Percentiles rank a stretch among this genome's conserved stretches.
phyloP scores from a whole-genome alignment of 805 yeast genomes.

The Starmerella cellae region DNA sequence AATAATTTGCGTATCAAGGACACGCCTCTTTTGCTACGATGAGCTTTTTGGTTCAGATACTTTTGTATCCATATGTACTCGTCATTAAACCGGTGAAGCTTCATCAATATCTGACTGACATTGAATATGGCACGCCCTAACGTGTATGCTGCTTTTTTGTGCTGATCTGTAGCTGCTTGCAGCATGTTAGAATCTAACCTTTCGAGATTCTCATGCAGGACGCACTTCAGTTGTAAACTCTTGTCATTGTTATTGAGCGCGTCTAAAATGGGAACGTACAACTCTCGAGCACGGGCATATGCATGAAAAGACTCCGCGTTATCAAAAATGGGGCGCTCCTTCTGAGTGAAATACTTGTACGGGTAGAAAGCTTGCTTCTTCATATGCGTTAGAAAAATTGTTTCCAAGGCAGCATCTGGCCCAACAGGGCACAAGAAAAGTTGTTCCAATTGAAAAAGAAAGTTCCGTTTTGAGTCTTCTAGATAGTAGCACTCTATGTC shows the following conservation, averaged over 20 bases:
- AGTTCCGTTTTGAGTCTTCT: slow-evolving; percentile 1
- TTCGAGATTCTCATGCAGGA: not conserved
- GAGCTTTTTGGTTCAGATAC: slow-evolving; percentile 17
- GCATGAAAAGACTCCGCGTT: slow-evolving; percentile 11
- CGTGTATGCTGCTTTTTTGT: slow-evolving; percentile 17
- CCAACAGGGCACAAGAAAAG: slow-evolving; percentile 20
- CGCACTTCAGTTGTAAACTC: not conserved
- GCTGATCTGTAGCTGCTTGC: not conserved
- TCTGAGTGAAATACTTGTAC: slow-evolving; percentile 18
- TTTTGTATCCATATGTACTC: slow-evolving; percentile 20
- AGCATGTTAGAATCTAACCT: not conserved
- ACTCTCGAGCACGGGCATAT: slow-evolving; percentile 17
- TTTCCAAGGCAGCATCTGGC: slow-evolving; percentile 18
- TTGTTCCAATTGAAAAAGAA: slow-evolving; percentile 14
- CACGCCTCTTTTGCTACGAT: slow-evolving; percentile 18
- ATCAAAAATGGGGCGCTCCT: slow-evolving; percentile 19
- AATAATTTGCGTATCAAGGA: slow-evolving; percentile 21
- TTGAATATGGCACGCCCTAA: slow-evolving; percentile 19
- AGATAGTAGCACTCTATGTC: slow-evolving; percentile 10
- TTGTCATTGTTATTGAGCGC: not conserved
- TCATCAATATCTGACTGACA: slow-evolving; percentile 19
- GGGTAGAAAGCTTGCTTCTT: slow-evolving; percentile 16
- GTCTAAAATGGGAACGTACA: slow-evolving; percentile 19
- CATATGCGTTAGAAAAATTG: slow-evolving; percentile 20
- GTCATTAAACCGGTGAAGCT: slow-evolving; percentile 11